These are phyloP conservation scores for Silene coronaria DNA, from an alignment of 179 eudicot genomes.

Conservation along the genomic window DNA sequence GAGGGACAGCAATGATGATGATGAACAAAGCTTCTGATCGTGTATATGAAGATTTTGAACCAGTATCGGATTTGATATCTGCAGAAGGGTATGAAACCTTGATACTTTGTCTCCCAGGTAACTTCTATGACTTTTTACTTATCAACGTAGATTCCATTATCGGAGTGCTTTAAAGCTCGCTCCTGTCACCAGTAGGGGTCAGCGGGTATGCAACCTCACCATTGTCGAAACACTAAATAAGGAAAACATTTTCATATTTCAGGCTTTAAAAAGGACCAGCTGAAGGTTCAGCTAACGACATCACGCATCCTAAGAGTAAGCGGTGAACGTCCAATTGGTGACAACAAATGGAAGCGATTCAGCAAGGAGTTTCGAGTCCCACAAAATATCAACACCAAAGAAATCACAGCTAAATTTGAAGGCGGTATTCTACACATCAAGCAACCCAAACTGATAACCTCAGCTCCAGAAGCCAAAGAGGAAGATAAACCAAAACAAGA, in stretches of 20 bases:
- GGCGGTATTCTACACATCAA: slow-evolving; percentile 41
- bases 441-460: slow-evolving; percentile 50
- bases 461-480: slow-evolving; percentile 16
- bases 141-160: too few relatives aligned
- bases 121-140: too few relatives aligned
- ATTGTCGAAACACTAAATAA: too few relatives aligned
- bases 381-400: slow-evolving; percentile 35
- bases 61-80: slow-evolving; percentile 23
- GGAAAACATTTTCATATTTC: background rate
- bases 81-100: slow-evolving; percentile 23
- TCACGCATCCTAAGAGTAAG: slow-evolving; percentile 36
- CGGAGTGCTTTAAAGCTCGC: too few relatives aligned
- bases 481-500: background rate
- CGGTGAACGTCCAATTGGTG: slow-evolving; percentile 47
- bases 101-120: slow-evolving; percentile 29
- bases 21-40: slow-evolving; percentile 21
- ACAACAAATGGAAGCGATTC: slow-evolving; percentile 50
- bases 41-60: slow-evolving; percentile 23
- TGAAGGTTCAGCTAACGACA: slow-evolving; percentile 46
- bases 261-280: slow-evolving; percentile 57
- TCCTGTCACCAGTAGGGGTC: too few relatives aligned
- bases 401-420: slow-evolving; percentile 56
- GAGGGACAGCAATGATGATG: background rate
- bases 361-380: slow-evolving; percentile 37
- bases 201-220: background rate